Evolutionary conservation across 1,284 basidiomycete species (phyloP), one percentile per base, ranked within the genome.

Genomic region (Xerocomus nothofagi): DNA sequence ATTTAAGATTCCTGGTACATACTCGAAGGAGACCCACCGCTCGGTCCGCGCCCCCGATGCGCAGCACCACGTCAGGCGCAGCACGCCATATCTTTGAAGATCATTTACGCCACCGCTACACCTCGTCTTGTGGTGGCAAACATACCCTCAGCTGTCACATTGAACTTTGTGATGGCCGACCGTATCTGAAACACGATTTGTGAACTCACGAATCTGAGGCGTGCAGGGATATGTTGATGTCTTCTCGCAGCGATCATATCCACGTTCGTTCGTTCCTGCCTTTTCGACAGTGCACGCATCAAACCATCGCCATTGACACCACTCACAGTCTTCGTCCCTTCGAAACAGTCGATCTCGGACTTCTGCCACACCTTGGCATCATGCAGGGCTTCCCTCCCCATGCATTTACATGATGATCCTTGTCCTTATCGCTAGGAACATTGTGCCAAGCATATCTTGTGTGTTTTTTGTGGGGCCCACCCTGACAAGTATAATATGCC

Each of bases 81-180:
- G 8, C 4, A 14, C 4, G 32, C 24, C 8, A 20, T 17, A 17
- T 23, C 10, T 9, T 17, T 6, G 6, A 18, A 24, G n/a, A 24
- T 24, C 37, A 2, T 15, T 10, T n/a, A 7, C 20, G 3, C 7
- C 9, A 18, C 9, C 17, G 12, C 42, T 43, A 7, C 12, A 24
- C 44, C 44, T 44, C 39, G 15, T n/a, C 24, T 20, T 27, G 23
- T 9, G 43, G 30, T 47, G 44, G 44, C 44, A 39, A 18, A 31
- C 5, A 49, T 10, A 9, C 26, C 17, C 24, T 30, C 31, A 20
- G 24, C 29, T n/a, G 30, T 33, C 39, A 53, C 39, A 53, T 53
- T 47, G 49, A 56, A 45, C 54, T 46, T 38, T 31, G 49, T 43
- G 20, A 23, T 21, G 37, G n/a, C 29, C 7, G 14, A 15, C 47